Evolutionary conservation across 139 green algal species (phyloP).

Genomic region (Haematococcus lacustris): DNA sequence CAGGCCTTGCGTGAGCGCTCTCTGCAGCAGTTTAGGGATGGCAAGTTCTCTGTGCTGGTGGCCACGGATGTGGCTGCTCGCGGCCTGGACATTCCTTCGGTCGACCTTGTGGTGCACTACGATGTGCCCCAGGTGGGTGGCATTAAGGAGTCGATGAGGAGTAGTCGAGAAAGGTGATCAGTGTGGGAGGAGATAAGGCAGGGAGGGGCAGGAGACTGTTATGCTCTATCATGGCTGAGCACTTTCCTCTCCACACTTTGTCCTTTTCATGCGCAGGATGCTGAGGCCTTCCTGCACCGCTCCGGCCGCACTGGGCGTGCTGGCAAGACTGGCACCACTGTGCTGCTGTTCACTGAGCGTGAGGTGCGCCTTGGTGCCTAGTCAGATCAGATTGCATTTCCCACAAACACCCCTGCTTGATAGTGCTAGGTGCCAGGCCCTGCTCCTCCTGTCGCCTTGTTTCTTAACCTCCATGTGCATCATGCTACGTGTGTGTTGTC

Average conservation of each 20-base stretch:
- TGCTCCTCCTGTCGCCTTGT: no score
- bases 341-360: constrained; percentile 76
- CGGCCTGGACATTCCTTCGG: constrained; percentile 92
- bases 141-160: no score
- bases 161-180: no score
- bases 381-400: no score
- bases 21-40: constrained; percentile 18
- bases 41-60: constrained; percentile 70
- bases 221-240: background rate
- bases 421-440: no score
- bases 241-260: constrained; percentile 40
- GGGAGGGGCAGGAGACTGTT: background rate
- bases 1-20: constrained; percentile 64
- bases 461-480: no score
- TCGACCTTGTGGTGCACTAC: constrained; percentile 84
- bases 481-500: no score
- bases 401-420: no score
- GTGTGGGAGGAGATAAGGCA: no score
- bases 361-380: no score
- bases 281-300: constrained; percentile 92
- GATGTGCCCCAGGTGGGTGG: no score
- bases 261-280: no score
- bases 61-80: constrained; percentile 96
- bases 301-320: constrained; percentile 85
- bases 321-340: constrained; percentile 69